A percentile compares a stretch with the other conserved stretches of the same genome.
Evolutionary conservation across 345 rosid genomes (phyloP).

Genomic region (Eucalyptus microcorys): DNA sequence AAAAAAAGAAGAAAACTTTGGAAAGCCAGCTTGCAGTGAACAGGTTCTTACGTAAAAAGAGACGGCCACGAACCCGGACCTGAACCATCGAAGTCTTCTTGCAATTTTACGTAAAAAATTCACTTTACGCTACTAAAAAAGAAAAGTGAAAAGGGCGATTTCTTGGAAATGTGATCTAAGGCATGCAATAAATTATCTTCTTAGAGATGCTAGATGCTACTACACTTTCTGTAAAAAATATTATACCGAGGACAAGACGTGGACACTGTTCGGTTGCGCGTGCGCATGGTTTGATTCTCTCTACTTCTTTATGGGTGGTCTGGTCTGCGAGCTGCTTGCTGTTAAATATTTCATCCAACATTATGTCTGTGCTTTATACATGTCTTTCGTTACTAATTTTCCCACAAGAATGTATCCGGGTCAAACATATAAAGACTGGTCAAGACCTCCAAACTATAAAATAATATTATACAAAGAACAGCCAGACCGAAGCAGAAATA

Average conservation of each 20-base stretch:
- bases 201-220: not conserved
- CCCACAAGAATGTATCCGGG: not conserved
- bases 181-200: not conserved
- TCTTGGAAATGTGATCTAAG: not conserved
- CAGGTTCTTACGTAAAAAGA: not conserved
- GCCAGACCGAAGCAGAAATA: not conserved
- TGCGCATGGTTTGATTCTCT: not conserved
- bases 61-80: not conserved
- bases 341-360: not conserved
- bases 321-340: not conserved
- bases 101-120: not conserved
- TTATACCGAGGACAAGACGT: not conserved
- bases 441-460: not conserved
- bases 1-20: not conserved
- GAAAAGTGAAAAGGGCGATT: not conserved
- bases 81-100: not conserved
- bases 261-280: not conserved
- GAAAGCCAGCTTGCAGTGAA: not conserved
- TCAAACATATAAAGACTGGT: not conserved
- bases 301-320: not conserved
- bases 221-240: not conserved
- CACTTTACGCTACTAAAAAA: not conserved
- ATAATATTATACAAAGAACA: not conserved
- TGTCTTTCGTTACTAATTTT: not conserved
- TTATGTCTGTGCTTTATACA: not conserved